Conservation (phyloP, 192 early-diverging fungal genomes). For the Entomortierella beljakovae region DNA sequence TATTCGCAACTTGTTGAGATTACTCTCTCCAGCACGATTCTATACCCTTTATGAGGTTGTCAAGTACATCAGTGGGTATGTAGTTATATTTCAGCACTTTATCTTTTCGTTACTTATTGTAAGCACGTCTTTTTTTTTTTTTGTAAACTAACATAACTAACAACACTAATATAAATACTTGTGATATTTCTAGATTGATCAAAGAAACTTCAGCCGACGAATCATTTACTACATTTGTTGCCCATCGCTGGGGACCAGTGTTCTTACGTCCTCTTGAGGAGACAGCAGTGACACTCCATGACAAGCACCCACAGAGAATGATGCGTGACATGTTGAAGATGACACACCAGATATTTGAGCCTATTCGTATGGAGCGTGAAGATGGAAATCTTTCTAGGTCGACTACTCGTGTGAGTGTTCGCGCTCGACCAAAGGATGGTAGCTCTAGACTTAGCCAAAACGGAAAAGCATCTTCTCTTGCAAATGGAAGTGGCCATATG, state of each 20-base stretch:
- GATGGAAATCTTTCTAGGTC: constrained; percentile 48
- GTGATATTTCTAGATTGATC: constrained; percentile 13
- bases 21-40: constrained; percentile 59
- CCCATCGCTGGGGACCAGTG: constrained; percentile 62
- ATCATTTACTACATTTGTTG: constrained; percentile 40
- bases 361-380: constrained; percentile 47
- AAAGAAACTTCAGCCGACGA: constrained; percentile 46
- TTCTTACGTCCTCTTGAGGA: constrained; percentile 58
- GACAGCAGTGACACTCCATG: constrained; percentile 54
- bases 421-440: constrained; percentile 24
- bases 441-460: constrained; percentile 22
- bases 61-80: constrained; percentile 48
- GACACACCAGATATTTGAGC: constrained; percentile 57
- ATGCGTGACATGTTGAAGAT: constrained; percentile 60
- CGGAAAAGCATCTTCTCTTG: constrained; percentile 11
- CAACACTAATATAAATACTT: background rate
- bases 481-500: constrained; percentile 15
- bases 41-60: constrained; percentile 57
- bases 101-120: background rate
- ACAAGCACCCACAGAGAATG: constrained; percentile 56
- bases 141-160: background rate
- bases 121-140: background rate
- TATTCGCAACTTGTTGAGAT: constrained; percentile 59
- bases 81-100: constrained; percentile 7
- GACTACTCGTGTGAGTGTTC: constrained; percentile 33